Percentiles rank a stretch among this genome's conserved stretches.
Conservation (phyloP, 768 basidiomycete species). For the Sporobolomyces pararoseus region DNA sequence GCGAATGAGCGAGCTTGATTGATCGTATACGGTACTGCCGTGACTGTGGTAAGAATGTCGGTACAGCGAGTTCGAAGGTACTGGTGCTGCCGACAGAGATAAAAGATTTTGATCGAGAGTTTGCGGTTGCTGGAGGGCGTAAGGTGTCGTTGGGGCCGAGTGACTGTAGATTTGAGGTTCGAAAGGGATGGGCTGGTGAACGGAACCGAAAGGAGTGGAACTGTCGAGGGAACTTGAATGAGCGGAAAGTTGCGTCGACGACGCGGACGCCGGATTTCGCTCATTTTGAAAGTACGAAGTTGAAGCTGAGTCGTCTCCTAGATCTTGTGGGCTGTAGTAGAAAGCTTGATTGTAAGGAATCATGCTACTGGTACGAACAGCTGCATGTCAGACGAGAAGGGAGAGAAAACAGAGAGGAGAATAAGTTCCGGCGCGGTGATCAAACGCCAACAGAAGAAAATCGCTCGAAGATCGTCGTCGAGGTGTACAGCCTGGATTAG, state of each 20-base stretch:
- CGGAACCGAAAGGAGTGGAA: no score
- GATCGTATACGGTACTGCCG: neutral
- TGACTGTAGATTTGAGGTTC: neutral
- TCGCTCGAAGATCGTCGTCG: no score
- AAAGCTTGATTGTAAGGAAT: neutral
- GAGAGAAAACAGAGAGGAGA: neutral
- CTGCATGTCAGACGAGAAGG: neutral
- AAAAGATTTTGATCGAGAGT: neutral
- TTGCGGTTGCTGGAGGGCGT: neutral
- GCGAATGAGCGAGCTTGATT: neutral
- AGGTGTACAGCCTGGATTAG: no score
- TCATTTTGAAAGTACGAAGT: no score
- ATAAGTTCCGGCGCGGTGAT: no score
- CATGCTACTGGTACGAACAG: neutral
- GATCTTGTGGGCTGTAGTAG: no score
- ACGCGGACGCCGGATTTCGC: no score
- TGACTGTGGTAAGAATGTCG: neutral
- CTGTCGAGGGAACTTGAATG: neutral
- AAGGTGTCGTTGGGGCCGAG: neutral
- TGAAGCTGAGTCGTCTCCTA: no score
- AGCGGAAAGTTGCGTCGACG: constrained; percentile 5
- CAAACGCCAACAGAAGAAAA: no score
- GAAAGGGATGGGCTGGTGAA: neutral
- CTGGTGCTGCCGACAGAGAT: neutral
- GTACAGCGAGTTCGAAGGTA: neutral